Evolutionary conservation across 2,329 filamentous ascomycete species (phyloP), one percentile per base, ranked within the genome.

Genomic region (Stemphylium lycopersici): DNA sequence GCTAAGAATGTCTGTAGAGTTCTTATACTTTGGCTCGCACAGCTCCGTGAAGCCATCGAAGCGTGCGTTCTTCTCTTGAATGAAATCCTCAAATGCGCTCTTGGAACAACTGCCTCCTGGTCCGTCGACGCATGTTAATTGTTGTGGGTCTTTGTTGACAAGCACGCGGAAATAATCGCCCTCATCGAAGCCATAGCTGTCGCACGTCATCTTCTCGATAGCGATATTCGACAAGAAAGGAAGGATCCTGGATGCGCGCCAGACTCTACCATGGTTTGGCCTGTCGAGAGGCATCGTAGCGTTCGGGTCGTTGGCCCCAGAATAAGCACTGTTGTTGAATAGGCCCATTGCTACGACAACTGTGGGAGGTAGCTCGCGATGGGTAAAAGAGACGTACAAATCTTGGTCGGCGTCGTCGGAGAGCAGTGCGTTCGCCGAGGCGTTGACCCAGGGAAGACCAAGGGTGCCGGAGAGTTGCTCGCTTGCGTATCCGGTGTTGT

Each of bases 141-240:
- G 77, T 65, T 83, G 80, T 13, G 81, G 80, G 44, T 75, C 78
- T 53, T 77, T 73, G 65, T 84, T 84, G 11, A 83, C 80, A 18
- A 84, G 62, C 0, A 83, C 78, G 13, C 82, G 72, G 63, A 81
- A 80, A 59, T 80, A 84, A 2, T 84, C 80, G 10, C 81, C 81
- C 8, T 70, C 71, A 15, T 71, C 65, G 66, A 79, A 86, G 6
- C 84, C 83, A 54, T 81, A 81, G 62, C 81, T 81, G n/a, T 80
- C 79, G 70, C 87, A 90, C 49, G 85, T 79, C 71, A 90, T 75
- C 46, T 83, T 81, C 78, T 90, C 87, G 36, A 90, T 80, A 0
- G 85, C 87, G 20, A 90, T 78, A 68, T 90, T 89, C 26, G 82
- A 81, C 45, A 89, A 73, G 69, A 90, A 90, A 0, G 87, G 86